Conservation (phyloP, 495 filamentous ascomycete genomes). For the Penicillium desertorum region DNA sequence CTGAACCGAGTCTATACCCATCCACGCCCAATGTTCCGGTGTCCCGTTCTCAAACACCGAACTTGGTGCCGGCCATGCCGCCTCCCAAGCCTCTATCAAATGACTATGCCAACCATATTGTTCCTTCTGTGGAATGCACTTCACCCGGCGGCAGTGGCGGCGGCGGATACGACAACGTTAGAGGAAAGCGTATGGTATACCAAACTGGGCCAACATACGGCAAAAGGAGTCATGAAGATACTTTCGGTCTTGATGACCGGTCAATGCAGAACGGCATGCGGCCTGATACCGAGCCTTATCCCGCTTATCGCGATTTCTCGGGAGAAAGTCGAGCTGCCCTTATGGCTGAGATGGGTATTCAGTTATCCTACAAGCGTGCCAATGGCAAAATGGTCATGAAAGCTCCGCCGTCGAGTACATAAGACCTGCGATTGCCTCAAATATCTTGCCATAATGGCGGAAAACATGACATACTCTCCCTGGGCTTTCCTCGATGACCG, state of each 20-base stretch:
- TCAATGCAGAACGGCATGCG: constrained; percentile 55
- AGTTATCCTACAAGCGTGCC: constrained; percentile 55
- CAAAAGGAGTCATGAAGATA: constrained; percentile 45
- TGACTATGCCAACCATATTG: constrained; percentile 25
- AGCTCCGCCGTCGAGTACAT: constrained; percentile 25
- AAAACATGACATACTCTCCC: background rate
- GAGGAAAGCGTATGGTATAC: constrained; percentile 34
- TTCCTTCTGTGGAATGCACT: constrained; percentile 28
- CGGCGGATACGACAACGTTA: constrained; percentile 25
- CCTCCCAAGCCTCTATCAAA: constrained; percentile 25
- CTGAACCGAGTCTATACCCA: constrained; percentile 29
- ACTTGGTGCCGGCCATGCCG: constrained; percentile 26
- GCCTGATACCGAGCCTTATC: constrained; percentile 39
- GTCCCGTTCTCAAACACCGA: constrained; percentile 31
- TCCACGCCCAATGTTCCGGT: constrained; percentile 23
- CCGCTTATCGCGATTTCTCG: constrained; percentile 30
- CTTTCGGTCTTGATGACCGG: constrained; percentile 44
- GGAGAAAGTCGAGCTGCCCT: constrained; percentile 31
- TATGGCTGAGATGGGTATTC: constrained; percentile 38
- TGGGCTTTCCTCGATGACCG: constrained; percentile 1
- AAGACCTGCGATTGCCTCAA: constrained; percentile 3
- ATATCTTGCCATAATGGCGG: background rate
- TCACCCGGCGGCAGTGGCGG: constrained; percentile 30
- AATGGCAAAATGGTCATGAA: constrained; percentile 42
- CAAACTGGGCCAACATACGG: constrained; percentile 31